phyloP scores from a whole-genome alignment of 2,329 filamentous ascomycete genomes.

The Magnaporthiopsis rhizophila region DNA sequence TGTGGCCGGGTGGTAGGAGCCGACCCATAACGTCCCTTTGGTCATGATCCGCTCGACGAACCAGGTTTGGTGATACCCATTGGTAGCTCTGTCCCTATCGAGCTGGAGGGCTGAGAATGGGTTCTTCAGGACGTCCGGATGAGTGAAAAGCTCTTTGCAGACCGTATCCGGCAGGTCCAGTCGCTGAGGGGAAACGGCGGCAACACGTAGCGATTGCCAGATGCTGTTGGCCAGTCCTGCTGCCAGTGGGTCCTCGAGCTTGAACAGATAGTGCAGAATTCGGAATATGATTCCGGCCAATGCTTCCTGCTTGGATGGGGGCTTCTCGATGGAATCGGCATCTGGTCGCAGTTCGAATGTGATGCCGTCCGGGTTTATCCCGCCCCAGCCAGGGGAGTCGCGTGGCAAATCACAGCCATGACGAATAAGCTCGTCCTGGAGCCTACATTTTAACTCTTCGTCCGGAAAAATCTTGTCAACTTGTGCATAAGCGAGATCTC shows the following conservation, averaged over 20 bases:
- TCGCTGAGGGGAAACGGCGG: not conserved
- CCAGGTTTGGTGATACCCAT: not conserved
- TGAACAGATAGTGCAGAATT: not conserved
- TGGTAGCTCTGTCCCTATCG: not conserved
- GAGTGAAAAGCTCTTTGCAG: not conserved
- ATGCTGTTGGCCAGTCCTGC: not conserved
- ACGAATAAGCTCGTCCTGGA: not conserved
- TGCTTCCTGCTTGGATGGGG: not conserved
- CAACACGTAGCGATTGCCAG: not conserved
- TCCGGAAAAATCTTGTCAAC: not conserved
- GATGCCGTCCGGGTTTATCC: not conserved
- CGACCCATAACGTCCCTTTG: not conserved
- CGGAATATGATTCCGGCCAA: not conserved
- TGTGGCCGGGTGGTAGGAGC: too few species aligned
- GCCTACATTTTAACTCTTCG: not conserved
- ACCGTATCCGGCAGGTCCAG: not conserved
- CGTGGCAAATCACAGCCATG: not conserved
- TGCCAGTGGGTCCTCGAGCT: not conserved
- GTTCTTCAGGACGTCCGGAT: not conserved
- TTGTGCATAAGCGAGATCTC: not conserved
- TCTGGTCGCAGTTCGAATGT: accelerated
- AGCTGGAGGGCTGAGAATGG: not conserved
- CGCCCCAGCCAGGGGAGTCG: not conserved
- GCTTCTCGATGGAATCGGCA: not conserved
- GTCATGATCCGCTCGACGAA: not conserved